phyloP scores from a whole-genome alignment of 768 basidiomycete genomes.

The Boletellus sp. region DNA sequence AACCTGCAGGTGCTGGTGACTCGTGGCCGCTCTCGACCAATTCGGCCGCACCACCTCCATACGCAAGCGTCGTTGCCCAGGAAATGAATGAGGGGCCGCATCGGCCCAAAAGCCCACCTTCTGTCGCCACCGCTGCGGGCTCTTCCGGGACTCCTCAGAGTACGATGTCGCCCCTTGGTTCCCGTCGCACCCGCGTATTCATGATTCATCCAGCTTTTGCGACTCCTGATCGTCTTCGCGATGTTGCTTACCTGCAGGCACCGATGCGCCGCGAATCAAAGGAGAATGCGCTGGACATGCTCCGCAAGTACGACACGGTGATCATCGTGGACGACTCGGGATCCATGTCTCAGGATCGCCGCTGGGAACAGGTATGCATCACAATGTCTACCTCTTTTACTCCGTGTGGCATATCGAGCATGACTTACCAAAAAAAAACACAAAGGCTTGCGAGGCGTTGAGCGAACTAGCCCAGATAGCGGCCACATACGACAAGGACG shows the following conservation, averaged over 20 bases:
- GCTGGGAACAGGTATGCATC: slow-evolving; percentile 48
- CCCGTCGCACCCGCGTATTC: slow-evolving; percentile 22
- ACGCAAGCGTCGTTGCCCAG: slow-evolving; percentile 9
- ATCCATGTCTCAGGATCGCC: slow-evolving; percentile 44
- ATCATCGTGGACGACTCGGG: slow-evolving; percentile 59
- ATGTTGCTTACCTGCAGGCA: slow-evolving; percentile 22
- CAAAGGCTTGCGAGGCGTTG: slow-evolving; percentile 26
- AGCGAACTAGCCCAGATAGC: slow-evolving; percentile 47
- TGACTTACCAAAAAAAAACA: no score
- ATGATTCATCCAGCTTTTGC: slow-evolving; percentile 20
- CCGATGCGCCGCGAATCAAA: slow-evolving; percentile 26
- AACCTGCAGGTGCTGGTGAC: background rate
- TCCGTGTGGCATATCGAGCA: no score
- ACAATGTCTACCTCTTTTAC: background rate
- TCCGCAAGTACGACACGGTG: slow-evolving; percentile 52
- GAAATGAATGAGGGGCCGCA: slow-evolving; percentile 1
- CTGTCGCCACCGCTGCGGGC: background rate
- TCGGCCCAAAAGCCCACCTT: background rate
- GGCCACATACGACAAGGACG: slow-evolving; percentile 49
- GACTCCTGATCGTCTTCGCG: slow-evolving; percentile 13
- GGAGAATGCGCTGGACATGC: slow-evolving; percentile 32
- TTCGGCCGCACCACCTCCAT: slow-evolving; percentile 24
- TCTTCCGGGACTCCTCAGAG: slow-evolving; percentile 11
- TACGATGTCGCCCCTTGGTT: slow-evolving; percentile 19
- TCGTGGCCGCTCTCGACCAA: background rate